These are phyloP conservation scores for Musa itinerans DNA, from an alignment of 176 grass and related monocot species.

Conservation along the genomic window DNA sequence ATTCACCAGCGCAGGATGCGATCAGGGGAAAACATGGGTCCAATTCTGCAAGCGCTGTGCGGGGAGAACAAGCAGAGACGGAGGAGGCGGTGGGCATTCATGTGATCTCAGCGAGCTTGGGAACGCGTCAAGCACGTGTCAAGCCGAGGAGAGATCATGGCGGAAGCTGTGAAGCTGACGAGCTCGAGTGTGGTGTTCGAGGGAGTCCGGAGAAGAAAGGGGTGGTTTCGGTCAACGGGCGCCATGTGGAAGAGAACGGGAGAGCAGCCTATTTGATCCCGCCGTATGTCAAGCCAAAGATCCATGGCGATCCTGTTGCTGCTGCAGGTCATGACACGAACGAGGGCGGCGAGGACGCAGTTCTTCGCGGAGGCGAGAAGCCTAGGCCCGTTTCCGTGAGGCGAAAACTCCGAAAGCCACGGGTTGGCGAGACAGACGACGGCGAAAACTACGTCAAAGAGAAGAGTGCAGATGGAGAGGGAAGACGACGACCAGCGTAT, in stretches of 20 bases:
- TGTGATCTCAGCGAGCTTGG: slow-evolving; percentile 41
- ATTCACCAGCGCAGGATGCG: not conserved
- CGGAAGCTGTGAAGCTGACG: slow-evolving; percentile 27
- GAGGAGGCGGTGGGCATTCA: slow-evolving; percentile 73
- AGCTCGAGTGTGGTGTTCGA: slow-evolving; percentile 20
- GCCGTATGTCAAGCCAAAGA: slow-evolving; percentile 56
- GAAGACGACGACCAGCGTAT: not conserved
- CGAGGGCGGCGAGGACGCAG: no score
- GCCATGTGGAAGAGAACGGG: slow-evolving; percentile 18
- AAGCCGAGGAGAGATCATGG: slow-evolving; percentile 17
- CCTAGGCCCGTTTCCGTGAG: slow-evolving; percentile 47
- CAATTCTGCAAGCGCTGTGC: slow-evolving; percentile 17
- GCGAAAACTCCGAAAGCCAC: slow-evolving; percentile 42
- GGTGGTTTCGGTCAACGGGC: not conserved
- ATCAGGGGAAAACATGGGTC: slow-evolving; percentile 14
- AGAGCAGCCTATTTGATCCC: slow-evolving; percentile 36
- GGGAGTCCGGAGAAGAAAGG: slow-evolving; percentile 4
- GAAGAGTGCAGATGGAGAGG: not conserved
- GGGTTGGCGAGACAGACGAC: slow-evolving; percentile 14
- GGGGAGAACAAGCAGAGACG: slow-evolving; percentile 31
- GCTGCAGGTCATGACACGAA: no score
- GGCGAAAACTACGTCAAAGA: slow-evolving; percentile 16
- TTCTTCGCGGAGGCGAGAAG: slow-evolving; percentile 19
- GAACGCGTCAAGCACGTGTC: not conserved
- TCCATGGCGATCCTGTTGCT: not conserved